Conservation (phyloP, 2,329 filamentous ascomycete species). For the Microsporum ferrugineum region DNA sequence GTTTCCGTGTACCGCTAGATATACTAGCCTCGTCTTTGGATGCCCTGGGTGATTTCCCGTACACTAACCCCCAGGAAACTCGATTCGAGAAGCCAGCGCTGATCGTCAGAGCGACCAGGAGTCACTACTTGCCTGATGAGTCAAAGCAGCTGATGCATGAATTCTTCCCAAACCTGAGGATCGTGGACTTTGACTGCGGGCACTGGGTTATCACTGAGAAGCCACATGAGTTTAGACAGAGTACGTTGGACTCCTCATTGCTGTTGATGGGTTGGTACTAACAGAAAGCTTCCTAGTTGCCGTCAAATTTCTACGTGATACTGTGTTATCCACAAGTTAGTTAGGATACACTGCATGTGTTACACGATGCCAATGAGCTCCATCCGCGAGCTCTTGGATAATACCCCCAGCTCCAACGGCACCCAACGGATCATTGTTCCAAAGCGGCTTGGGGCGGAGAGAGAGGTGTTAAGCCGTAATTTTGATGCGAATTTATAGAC, state of each 20-base stretch:
- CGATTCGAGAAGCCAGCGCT: slow-evolving; percentile 13
- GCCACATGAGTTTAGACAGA: slow-evolving; percentile 20
- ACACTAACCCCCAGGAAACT: slow-evolving; percentile 34
- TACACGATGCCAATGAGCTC: not conserved
- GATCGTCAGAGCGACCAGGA: slow-evolving; percentile 17
- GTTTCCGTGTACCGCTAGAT: slow-evolving; percentile 62
- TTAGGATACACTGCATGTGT: not conserved
- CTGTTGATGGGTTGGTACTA: not conserved
- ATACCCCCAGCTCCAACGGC: no score
- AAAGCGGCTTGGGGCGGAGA: no score
- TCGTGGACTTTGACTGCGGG: slow-evolving; percentile 23
- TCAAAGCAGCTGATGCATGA: slow-evolving; percentile 39
- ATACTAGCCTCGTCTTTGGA: slow-evolving; percentile 54
- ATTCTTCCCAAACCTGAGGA: slow-evolving; percentile 21
- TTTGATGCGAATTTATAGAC: no score
- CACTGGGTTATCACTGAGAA: slow-evolving; percentile 28
- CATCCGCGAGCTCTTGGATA: no score
- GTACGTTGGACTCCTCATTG: slow-evolving; percentile 1
- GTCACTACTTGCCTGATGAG: slow-evolving; percentile 29
- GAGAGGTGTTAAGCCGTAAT: no score
- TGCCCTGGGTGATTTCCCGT: slow-evolving; percentile 74
- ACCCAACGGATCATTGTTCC: no score
- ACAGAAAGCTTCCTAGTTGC: not conserved
- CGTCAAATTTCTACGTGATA: not conserved
- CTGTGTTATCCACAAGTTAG: not conserved